These are phyloP conservation scores for Amanita polypyramis DNA, from an alignment of 768 basidiomycete genomes.

Conservation along the genomic window DNA sequence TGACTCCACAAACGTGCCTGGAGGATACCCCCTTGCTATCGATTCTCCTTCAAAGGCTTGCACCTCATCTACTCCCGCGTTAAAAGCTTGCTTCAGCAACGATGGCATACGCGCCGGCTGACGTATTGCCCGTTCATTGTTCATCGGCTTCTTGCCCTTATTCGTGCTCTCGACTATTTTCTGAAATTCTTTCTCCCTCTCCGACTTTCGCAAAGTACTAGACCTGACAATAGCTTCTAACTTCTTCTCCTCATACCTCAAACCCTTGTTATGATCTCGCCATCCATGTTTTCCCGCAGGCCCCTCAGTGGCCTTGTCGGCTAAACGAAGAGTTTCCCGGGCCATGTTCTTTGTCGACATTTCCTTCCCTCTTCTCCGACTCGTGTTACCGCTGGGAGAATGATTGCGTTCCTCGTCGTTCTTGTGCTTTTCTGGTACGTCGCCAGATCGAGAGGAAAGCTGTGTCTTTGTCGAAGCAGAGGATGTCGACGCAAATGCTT, in stretches of 20 bases:
- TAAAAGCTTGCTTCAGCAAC: slow-evolving; percentile 11
- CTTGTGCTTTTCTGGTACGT: neutral
- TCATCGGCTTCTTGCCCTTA: neutral
- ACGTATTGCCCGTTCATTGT: neutral
- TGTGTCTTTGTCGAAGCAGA: neutral
- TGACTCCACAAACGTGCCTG: slow-evolving; percentile 43
- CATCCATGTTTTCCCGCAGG: slow-evolving; percentile 14
- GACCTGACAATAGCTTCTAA: slow-evolving; percentile 12
- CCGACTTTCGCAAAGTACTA: neutral
- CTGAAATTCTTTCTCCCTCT: neutral
- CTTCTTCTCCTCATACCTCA: slow-evolving; percentile 29
- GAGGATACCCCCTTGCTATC: slow-evolving; percentile 14
- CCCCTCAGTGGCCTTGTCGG: neutral
- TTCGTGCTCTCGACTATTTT: neutral
- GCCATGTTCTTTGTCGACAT: neutral
- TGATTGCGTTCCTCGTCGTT: neutral
- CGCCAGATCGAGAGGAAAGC: too few species aligned
- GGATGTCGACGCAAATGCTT: neutral
- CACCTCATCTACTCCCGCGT: slow-evolving; percentile 3
- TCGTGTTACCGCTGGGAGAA: neutral
- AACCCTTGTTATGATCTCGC: slow-evolving; percentile 19
- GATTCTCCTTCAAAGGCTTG: slow-evolving; percentile 12
- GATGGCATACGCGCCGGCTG: slow-evolving; percentile 5
- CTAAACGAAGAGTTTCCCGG: neutral
- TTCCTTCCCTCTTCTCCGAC: neutral